Evolutionary conservation across 768 basidiomycete genomes (phyloP).

Genomic region (Leucocoprinus birnbaumii): DNA sequence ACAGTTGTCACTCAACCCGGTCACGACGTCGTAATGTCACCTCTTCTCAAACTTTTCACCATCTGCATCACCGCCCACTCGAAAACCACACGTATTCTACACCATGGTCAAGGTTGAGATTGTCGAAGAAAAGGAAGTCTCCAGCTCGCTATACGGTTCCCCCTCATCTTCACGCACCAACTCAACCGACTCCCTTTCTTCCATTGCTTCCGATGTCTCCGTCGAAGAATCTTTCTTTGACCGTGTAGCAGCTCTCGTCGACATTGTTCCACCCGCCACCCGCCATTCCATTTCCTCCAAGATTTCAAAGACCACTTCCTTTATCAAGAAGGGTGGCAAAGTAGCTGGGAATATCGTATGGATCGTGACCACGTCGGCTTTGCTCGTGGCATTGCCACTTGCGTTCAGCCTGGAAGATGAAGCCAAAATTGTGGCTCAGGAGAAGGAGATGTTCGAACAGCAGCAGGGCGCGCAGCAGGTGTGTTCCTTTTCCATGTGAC

Average conservation of each 20-base stretch:
- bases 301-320: constrained; percentile 55
- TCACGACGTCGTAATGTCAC: constrained; percentile 5
- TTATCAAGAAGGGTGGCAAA: constrained; percentile 66
- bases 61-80: constrained; percentile 22
- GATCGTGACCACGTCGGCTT: constrained; percentile 91
- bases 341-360: constrained; percentile 87
- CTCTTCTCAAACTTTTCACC: constrained; percentile 11
- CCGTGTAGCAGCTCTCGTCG: constrained; percentile 87
- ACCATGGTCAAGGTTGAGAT: constrained; percentile 93
- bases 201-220: constrained; percentile 68
- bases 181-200: constrained; percentile 74
- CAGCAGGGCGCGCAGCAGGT: constrained; percentile 93
- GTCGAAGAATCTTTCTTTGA: constrained; percentile 84
- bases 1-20: background rate
- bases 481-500: constrained; percentile 22
- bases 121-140: constrained; percentile 76
- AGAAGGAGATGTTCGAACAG: constrained; percentile 91
- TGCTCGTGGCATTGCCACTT: constrained; percentile 91
- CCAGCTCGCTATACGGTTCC: constrained; percentile 69
- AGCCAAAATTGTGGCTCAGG: constrained; percentile 90
- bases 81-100: constrained; percentile 15
- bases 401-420: constrained; percentile 95
- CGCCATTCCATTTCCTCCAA: constrained; percentile 70
- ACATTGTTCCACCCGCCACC: constrained; percentile 92
- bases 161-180: constrained; percentile 71